phyloP scores from a whole-genome alignment of 129 eudicot genomes.

The Centaurea solstitialis region DNA sequence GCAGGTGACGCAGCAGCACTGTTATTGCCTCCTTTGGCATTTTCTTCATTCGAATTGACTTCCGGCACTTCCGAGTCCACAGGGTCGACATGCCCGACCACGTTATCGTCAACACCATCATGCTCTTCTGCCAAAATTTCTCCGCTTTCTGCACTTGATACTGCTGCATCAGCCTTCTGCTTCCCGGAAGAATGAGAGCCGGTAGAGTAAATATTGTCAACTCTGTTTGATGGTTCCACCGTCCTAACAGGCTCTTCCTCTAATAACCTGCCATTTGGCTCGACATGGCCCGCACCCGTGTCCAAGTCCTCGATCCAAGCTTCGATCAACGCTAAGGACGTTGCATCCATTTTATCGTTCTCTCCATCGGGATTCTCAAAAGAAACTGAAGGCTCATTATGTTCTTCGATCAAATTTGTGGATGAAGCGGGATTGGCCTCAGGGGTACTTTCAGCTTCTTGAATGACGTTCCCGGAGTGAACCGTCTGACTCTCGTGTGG shows the following conservation, averaged over 20 bases:
- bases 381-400: background rate
- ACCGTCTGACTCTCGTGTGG: slow-evolving; percentile 11
- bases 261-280: background rate
- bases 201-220: slow-evolving; percentile 9
- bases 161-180: slow-evolving; percentile 17
- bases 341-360: background rate
- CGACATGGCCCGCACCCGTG: background rate
- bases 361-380: background rate
- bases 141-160: background rate
- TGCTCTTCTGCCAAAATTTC: slow-evolving; percentile 9
- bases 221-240: background rate
- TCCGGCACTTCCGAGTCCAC: slow-evolving; percentile 16
- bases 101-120: slow-evolving; percentile 16
- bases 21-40: slow-evolving; percentile 8
- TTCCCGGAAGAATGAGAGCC: slow-evolving; percentile 28
- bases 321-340: background rate
- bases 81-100: slow-evolving; percentile 16
- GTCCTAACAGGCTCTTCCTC: background rate
- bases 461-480: slow-evolving; percentile 11
- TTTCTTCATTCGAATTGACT: slow-evolving; percentile 21
- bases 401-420: slow-evolving; percentile 13
- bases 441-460: slow-evolving; percentile 1
- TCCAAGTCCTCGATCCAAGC: background rate
- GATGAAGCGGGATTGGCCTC: slow-evolving; percentile 16
- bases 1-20: slow-evolving; percentile 20